Conservation (phyloP, 1,284 basidiomycete genomes). For the Porogramme epimiltina region DNA sequence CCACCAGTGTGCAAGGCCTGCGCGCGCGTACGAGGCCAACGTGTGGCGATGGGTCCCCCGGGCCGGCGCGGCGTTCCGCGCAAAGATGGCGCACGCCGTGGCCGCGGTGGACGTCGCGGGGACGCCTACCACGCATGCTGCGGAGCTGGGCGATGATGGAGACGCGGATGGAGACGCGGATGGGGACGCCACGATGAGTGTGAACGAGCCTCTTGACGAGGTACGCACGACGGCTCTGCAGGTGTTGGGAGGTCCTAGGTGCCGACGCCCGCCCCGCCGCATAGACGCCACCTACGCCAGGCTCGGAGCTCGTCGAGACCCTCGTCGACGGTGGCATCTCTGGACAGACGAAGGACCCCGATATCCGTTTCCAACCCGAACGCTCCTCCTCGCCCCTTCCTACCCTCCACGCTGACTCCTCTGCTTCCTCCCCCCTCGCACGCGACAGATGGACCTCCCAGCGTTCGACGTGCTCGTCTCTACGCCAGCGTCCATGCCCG, state of each 20-base stretch:
- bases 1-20: constrained; percentile 6
- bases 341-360: constrained; percentile 5
- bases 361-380: constrained; percentile 13
- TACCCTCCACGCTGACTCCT: no score
- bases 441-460: constrained; percentile 9
- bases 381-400: not conserved
- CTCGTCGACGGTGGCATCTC: constrained; percentile 12
- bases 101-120: not conserved
- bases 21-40: constrained; percentile 6
- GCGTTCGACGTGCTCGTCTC: constrained; percentile 11
- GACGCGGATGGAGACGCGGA: constrained; percentile 1
- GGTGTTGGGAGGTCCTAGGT: no score
- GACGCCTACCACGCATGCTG: not conserved
- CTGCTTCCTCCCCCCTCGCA: not conserved
- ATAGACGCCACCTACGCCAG: not conserved
- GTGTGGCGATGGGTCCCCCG: constrained; percentile 12
- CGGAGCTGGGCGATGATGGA: not conserved
- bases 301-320: constrained; percentile 1
- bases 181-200: not conserved
- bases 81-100: not conserved
- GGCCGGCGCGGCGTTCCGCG: not conserved
- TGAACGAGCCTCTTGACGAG: no score
- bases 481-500: constrained; percentile 9
- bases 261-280: no score
- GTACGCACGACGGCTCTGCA: no score